phyloP scores from a whole-genome alignment of 371 early-diverging fungal species.

The Mucor circinelloides region DNA sequence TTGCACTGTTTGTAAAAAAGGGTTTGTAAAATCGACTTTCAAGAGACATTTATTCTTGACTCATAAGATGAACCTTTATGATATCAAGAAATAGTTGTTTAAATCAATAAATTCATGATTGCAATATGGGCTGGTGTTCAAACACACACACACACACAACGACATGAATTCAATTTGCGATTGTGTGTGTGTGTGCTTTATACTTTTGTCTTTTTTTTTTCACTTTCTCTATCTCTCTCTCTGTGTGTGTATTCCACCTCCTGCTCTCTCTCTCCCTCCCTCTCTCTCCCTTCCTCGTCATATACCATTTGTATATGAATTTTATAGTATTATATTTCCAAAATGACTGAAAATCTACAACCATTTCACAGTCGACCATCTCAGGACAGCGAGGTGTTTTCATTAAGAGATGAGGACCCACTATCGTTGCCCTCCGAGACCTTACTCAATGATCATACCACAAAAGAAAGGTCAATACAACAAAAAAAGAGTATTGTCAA shows the following conservation, averaged over 20 bases:
- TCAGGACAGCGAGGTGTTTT: slow-evolving; percentile 23
- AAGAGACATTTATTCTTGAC: not conserved
- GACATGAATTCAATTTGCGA: too few relatives aligned
- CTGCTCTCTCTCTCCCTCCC: not conserved
- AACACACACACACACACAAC: too few relatives aligned
- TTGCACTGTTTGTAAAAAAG: not conserved
- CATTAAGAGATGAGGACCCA: slow-evolving; percentile 31
- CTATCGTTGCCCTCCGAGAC: slow-evolving; percentile 25
- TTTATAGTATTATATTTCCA: not conserved
- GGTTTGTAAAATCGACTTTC: not conserved
- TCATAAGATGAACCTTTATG: not conserved
- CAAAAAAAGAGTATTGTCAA: slow-evolving; percentile 31
- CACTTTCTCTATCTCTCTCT: too few relatives aligned
- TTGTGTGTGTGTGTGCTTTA: too few relatives aligned
- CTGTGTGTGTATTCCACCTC: too few relatives aligned
- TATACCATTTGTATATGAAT: not conserved
- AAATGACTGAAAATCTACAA: not conserved
- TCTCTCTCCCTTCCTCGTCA: not conserved
- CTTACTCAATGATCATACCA: slow-evolving; percentile 11
- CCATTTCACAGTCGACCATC: slow-evolving; percentile 10
- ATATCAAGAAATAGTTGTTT: too few relatives aligned
- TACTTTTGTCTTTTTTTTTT: too few relatives aligned
- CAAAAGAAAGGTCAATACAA: slow-evolving; percentile 11
- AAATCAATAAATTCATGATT: too few relatives aligned
- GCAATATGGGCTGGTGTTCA: too few relatives aligned